phyloP scores from a whole-genome alignment of 306 rosid genomes.

The Trifolium dubium region DNA sequence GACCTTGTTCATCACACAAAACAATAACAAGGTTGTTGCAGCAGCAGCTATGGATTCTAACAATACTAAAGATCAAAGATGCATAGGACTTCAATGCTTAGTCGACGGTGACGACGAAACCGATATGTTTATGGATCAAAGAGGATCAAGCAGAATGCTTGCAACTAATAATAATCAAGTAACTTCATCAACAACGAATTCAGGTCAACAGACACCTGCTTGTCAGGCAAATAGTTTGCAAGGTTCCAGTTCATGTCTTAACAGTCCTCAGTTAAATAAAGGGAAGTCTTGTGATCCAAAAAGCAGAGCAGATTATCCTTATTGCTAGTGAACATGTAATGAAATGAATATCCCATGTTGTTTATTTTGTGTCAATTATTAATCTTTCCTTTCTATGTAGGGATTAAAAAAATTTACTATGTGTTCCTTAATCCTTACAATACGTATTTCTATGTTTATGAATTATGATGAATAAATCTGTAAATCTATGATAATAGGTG shows the following conservation, averaged over 20 bases:
- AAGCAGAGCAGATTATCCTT: background rate
- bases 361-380: background rate
- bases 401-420: too few species aligned
- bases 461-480: too few species aligned
- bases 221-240: background rate
- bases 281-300: background rate
- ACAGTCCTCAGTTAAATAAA: background rate
- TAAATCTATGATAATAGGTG: too few species aligned
- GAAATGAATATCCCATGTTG: background rate
- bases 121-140: background rate
- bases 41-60: background rate
- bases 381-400: too few species aligned
- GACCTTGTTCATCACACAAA: background rate
- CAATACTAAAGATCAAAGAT: background rate
- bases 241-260: constrained; percentile 1
- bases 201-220: background rate
- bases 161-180: background rate
- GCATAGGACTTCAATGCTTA: background rate
- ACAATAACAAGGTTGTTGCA: background rate
- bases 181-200: background rate
- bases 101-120: background rate
- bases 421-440: too few species aligned
- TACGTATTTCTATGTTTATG: too few species aligned
- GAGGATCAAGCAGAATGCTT: background rate
- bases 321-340: background rate